Base-by-base conservation (phyloP, 2,329 filamentous ascomycete genomes). In the Colletotrichum tabaci region DNA sequence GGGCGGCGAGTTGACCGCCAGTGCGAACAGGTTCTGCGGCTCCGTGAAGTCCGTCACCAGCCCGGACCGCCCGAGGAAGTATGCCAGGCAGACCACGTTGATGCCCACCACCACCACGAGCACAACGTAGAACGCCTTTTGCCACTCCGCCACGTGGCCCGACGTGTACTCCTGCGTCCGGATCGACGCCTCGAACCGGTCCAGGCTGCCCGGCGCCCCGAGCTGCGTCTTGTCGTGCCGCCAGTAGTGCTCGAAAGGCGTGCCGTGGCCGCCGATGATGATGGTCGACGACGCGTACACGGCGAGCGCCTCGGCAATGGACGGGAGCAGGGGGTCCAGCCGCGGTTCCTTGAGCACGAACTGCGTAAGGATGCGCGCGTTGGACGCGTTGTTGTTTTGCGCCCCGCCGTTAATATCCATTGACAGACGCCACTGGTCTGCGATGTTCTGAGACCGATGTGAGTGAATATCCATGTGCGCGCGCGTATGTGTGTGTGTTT, bases 11-110 rank as follows among this genome's bases (percentile, higher is more conserved):
- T 94, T 94, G 63, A 95, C 84, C 2, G 92, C 91, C 0, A 95
- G 81, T 0, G 90, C 85, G 76, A 95, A 95, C 2, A 95, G 82
- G 77, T 95, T 95, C 65, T 92, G 89, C 0, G 93, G 92, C 76
- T 96, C 93, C 0, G 91, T 93, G 77, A 93, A 95, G 81, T 96
- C 94, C 0, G 92, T 95, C 9, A 96, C 89, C 26, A 94, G 87
- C 0, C 89, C 88, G 0, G 83, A 83, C 7, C 83, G 78, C 74
- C 87, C 84, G 57, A 88, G 77, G 61, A 92, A 79, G 80, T 94
- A 94, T 2, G 83, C 76, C 0, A 94, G 82, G 67, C 92, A 93
- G 49, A 91, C 82, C 35, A 91, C 71, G 77, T 93, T 95, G 75
- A 93, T 89, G 30, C 88, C 73, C 76, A 94, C 93, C 1, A 93